Conservation (phyloP, 2,329 filamentous ascomycete genomes). For the Trichoderma koningii region DNA sequence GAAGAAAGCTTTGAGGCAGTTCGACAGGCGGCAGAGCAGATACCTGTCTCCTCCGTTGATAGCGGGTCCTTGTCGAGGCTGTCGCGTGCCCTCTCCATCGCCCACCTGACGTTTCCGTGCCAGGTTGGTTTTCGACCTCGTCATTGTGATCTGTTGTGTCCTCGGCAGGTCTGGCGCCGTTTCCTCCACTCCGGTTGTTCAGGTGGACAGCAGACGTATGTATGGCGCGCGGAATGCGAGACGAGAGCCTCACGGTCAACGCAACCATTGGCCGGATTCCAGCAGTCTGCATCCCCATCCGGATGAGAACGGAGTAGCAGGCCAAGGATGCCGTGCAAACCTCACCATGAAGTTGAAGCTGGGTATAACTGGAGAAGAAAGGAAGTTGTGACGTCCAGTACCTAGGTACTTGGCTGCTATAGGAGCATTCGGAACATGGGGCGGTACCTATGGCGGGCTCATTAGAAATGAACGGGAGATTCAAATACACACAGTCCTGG, state of each 20-base stretch:
- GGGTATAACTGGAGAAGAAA: background rate
- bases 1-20: slow-evolving; percentile 60
- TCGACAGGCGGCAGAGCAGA: slow-evolving; percentile 53
- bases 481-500: too few relatives aligned
- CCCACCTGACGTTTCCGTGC: slow-evolving; percentile 35
- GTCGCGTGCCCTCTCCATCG: slow-evolving; percentile 35
- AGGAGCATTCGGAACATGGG: background rate
- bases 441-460: background rate
- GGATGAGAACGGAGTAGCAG: background rate
- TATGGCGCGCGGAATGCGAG: slow-evolving; percentile 17
- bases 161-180: slow-evolving; percentile 36
- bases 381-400: background rate
- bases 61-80: slow-evolving; percentile 37
- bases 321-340: background rate
- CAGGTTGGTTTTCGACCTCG: slow-evolving; percentile 35
- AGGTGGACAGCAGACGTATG: slow-evolving; percentile 14
- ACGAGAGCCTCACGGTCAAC: slow-evolving; percentile 9
- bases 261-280: slow-evolving; percentile 14
- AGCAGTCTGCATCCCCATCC: slow-evolving; percentile 7
- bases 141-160: slow-evolving; percentile 36
- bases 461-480: background rate
- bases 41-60: slow-evolving; percentile 39
- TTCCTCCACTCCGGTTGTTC: slow-evolving; percentile 20
- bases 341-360: slow-evolving; percentile 10
- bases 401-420: background rate